Evolutionary conservation across 805 yeast genomes (phyloP), one percentile per base, ranked within the genome.

Genomic region (Millerozyma acaciae): DNA sequence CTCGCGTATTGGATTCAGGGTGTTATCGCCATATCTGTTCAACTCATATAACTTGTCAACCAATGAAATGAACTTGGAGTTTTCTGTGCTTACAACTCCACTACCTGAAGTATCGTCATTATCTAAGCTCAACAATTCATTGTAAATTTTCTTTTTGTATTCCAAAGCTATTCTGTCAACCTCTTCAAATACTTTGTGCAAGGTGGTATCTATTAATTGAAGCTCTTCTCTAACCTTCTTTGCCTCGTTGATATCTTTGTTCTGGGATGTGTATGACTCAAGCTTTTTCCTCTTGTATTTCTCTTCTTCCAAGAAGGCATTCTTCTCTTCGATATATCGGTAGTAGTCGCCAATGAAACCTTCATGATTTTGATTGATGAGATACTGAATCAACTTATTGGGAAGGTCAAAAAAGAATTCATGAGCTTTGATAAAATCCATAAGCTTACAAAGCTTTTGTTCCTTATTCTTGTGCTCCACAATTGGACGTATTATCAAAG

Each of bases 401-500:
- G 71, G 70, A 27, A 65, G 49, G 32, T 65, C 62, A 35, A 66
- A 66, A 25, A 66, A 45, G 28, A 55, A 60, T 23, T 47, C 45
- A 38, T 66, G 51, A 3, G 41, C 32, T 10, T 48, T 48, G 9
- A 65, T 42, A 34, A 64, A 63, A 5, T 65, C 70, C 22, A 66
- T 59, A 34, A 65, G 45, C 29, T 43, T 51, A 15, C 45, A 26
- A 15, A 65, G 42, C 33, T 65, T 66, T 6, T 34, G 35, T 44
- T 64, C 70, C 37, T 54, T 60, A 16, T 48, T 45, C 34, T 58
- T 55, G 35, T 62, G 62, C 22, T 66, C 71, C 41, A 55, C 47
- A 9, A 66, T 60, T 5, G 73, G 73, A 28, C 70, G 47, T 19
- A 66, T 63, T 55, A 63, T 56, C 26, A 63, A 44, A 6, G 65